Evolutionary conservation across 2,329 filamentous ascomycete genomes (phyloP).

Genomic region (Metarhizium brunneum): DNA sequence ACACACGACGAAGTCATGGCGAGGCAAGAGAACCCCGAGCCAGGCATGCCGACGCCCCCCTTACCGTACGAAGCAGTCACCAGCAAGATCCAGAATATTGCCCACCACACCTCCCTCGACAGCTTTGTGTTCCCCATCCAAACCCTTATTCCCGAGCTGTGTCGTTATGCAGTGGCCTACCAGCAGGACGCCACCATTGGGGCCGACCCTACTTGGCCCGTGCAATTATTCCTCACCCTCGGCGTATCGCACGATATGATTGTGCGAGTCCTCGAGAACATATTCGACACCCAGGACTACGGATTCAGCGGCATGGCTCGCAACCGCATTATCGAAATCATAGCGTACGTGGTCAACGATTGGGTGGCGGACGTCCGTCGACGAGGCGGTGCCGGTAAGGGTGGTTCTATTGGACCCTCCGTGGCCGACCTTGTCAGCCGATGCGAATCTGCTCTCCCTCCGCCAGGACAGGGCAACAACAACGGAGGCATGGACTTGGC

Average conservation of each 20-base stretch:
- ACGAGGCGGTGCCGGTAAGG: slow-evolving; percentile 31
- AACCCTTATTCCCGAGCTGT: slow-evolving; percentile 51
- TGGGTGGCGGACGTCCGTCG: slow-evolving; percentile 42
- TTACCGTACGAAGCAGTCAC: slow-evolving; percentile 64
- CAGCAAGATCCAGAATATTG: slow-evolving; percentile 53
- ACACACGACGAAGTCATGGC: slow-evolving; percentile 50
- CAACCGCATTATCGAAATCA: slow-evolving; percentile 45
- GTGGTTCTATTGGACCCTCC: slow-evolving; percentile 30
- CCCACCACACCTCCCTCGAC: slow-evolving; percentile 54
- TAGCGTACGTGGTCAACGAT: slow-evolving; percentile 36
- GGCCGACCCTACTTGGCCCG: slow-evolving; percentile 48
- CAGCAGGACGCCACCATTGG: slow-evolving; percentile 49
- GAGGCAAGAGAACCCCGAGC: slow-evolving; percentile 32
- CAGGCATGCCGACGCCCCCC: slow-evolving; percentile 28
- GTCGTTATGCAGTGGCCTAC: slow-evolving; percentile 50
- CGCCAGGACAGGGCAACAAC: slow-evolving; percentile 30
- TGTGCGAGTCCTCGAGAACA: slow-evolving; percentile 43
- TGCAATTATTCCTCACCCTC: slow-evolving; percentile 45
- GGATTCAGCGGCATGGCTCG: slow-evolving; percentile 45
- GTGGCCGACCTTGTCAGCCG: slow-evolving; percentile 40
- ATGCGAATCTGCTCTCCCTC: slow-evolving; percentile 37
- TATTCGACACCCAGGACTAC: slow-evolving; percentile 50
- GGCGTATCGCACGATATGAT: slow-evolving; percentile 49
- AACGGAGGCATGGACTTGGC: slow-evolving; percentile 35
- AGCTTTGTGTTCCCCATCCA: slow-evolving; percentile 58